These are phyloP conservation scores for Wickerhamomyces xylosicus DNA, from an alignment of 805 yeast species.

Conservation along the genomic window DNA sequence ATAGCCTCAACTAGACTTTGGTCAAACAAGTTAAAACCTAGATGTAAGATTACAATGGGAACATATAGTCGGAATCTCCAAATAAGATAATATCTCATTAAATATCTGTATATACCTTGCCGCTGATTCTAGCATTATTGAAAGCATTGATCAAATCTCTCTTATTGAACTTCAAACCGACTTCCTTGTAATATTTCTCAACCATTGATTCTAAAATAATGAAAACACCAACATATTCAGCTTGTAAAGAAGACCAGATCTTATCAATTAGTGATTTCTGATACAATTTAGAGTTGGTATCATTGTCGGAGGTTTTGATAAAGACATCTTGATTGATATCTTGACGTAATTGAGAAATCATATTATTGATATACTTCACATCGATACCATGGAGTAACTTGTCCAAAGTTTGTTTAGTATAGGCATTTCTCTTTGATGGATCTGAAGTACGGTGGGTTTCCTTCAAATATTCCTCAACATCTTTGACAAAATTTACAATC, in stretches of 20 bases:
- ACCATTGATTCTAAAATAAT: conserved; percentile 44
- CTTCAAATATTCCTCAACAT: conserved; percentile 41
- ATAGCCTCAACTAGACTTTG: too few relatives aligned
- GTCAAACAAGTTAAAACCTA: too few relatives aligned
- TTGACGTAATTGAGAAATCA: conserved; percentile 43
- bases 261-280: conserved; percentile 47
- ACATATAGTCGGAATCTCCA: too few relatives aligned
- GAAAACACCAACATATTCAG: conserved; percentile 46
- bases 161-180: conserved; percentile 38
- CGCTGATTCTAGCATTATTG: conserved; percentile 17
- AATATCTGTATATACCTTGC: neutral
- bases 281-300: conserved; percentile 22
- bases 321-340: conserved; percentile 49
- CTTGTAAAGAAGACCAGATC: conserved; percentile 65
- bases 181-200: conserved; percentile 39
- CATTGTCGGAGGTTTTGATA: conserved; percentile 1
- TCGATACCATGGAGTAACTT: conserved; percentile 48
- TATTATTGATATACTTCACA: conserved; percentile 42
- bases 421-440: conserved; percentile 53
- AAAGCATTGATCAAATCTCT: conserved; percentile 50
- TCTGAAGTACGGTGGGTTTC: conserved; percentile 24
- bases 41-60: too few relatives aligned
- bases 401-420: conserved; percentile 46
- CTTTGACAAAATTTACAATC: conserved; percentile 52
- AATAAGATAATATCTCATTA: too few relatives aligned